phyloP scores from a whole-genome alignment of 192 early-diverging fungal genomes.

The Backusella parvicylindrica region DNA sequence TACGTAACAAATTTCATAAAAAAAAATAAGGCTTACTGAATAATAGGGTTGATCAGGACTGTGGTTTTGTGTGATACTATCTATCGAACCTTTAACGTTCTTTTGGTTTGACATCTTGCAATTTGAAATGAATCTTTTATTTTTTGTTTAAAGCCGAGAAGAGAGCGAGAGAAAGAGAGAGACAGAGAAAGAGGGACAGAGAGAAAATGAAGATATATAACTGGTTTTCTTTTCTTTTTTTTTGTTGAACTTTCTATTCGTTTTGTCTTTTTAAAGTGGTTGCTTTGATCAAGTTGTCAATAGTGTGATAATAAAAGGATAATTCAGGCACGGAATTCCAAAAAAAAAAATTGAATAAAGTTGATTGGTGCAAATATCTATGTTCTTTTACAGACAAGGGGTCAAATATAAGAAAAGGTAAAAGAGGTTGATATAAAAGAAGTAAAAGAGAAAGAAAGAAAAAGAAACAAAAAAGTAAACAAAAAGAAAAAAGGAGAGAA shows the following conservation, averaged over 20 bases:
- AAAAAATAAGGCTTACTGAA: background rate
- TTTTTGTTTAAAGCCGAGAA: background rate
- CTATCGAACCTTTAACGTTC: background rate
- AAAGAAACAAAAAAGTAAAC: background rate
- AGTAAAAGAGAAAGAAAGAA: background rate
- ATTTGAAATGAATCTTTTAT: background rate
- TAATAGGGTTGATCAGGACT: conserved; percentile 9
- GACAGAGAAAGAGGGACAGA: background rate
- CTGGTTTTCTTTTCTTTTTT: background rate
- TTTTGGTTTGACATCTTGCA: conserved; percentile 3
- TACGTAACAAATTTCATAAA: background rate
- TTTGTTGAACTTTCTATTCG: background rate
- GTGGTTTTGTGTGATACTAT: conserved; percentile 9
- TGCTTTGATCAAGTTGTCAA: background rate
- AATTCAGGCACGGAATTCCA: conserved; percentile 11
- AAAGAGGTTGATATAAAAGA: background rate
- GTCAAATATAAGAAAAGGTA: background rate
- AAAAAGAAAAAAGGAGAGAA: background rate
- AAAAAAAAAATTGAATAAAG: background rate
- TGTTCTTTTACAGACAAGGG: background rate
- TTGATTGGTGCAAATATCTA: background rate
- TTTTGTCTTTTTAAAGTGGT: background rate
- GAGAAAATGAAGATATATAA: background rate
- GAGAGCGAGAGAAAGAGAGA: background rate
- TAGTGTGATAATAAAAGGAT: background rate